Conservation (phyloP, 257 asterid species). For the Thymus quinquecostatus region DNA sequence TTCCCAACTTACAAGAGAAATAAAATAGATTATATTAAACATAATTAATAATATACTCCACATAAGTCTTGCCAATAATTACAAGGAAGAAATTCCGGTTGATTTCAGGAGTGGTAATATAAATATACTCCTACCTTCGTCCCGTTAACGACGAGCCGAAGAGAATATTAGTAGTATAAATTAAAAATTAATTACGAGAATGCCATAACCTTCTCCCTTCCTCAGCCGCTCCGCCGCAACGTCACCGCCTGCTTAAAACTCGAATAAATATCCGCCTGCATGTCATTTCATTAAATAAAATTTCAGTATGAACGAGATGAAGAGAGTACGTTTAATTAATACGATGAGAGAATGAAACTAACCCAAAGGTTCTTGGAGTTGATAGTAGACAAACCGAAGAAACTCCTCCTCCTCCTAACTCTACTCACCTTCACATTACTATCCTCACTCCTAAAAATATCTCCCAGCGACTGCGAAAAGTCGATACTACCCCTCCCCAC, state of each 20-base stretch:
- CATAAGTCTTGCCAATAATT: neutral
- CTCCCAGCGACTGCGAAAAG: slow-evolving; percentile 37
- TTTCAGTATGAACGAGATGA: neutral
- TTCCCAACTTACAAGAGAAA: neutral
- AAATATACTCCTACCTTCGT: no score
- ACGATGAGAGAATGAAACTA: slow-evolving; percentile 3
- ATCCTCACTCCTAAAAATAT: slow-evolving; percentile 38
- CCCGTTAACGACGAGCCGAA: no score
- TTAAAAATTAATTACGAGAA: neutral
- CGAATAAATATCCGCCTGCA: slow-evolving; percentile 61
- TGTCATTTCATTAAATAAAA: neutral
- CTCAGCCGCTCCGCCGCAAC: slow-evolving; percentile 51
- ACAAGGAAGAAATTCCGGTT: neutral
- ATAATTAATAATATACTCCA: neutral
- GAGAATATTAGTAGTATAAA: no score
- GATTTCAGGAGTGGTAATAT: no score
- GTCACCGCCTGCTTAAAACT: slow-evolving; percentile 64
- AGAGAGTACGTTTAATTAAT: neutral
- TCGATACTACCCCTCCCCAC: slow-evolving; percentile 33
- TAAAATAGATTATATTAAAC: neutral
- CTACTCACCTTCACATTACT: slow-evolving; percentile 37
- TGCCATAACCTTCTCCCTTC: neutral
- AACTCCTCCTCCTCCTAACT: slow-evolving; percentile 52
- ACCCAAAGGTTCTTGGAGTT: slow-evolving; percentile 56
- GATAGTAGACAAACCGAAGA: slow-evolving; percentile 46